Conservation (phyloP, 78 protist species). For the Dictyostelium brefeldianum region DNA sequence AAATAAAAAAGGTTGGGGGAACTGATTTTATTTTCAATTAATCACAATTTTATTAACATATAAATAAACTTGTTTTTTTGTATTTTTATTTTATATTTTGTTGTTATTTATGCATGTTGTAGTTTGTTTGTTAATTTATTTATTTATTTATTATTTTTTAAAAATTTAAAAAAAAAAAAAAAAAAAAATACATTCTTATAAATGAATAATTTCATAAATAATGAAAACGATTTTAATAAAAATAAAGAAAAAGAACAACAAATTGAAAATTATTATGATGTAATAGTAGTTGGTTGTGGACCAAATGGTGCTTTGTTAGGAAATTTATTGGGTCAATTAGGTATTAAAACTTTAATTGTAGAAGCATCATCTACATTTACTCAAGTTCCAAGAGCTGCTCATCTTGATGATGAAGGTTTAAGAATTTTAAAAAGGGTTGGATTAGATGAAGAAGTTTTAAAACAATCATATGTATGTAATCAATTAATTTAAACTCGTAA, state of each 20-base stretch:
- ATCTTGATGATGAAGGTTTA: conserved; percentile 50
- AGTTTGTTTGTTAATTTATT: background rate
- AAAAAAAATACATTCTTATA: background rate
- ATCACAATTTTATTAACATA: no score
- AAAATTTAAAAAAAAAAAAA: background rate
- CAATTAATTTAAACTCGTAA: no score
- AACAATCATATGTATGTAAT: conserved; percentile 54
- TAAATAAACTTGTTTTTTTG: background rate
- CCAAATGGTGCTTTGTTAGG: conserved; percentile 26
- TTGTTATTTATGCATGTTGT: background rate
- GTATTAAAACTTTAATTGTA: conserved; percentile 23
- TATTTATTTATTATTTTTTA: background rate
- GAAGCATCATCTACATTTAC: background rate
- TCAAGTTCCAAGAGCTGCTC: conserved; percentile 58
- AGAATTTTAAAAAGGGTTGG: conserved; percentile 55
- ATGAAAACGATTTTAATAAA: background rate
- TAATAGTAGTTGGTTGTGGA: conserved; percentile 57
- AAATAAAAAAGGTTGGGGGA: no score
- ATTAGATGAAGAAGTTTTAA: conserved; percentile 12
- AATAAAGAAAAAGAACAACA: background rate
- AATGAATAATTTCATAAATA: background rate
- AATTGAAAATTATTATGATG: conserved; percentile 1
- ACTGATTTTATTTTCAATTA: no score
- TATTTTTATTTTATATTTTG: background rate
- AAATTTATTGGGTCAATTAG: conserved; percentile 22